Conservation (phyloP, 2,329 filamentous ascomycete species). For the Leptodontidium sp. region DNA sequence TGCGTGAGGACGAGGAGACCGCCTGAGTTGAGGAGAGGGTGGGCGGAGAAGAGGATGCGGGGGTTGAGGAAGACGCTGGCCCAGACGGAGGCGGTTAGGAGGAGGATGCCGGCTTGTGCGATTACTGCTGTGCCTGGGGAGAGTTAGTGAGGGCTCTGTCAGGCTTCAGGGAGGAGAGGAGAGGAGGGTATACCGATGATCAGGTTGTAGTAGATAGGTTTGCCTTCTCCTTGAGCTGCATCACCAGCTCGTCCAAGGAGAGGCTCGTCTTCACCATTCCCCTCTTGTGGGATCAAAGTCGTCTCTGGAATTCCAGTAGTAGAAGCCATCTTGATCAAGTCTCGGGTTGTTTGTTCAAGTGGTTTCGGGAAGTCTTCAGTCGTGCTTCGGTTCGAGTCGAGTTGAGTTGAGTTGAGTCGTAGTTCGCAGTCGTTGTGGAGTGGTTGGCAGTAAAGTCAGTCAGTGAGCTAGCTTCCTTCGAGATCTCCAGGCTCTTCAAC, state of each 20-base stretch:
- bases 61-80: constrained; percentile 72
- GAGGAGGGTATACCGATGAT: constrained; percentile 67
- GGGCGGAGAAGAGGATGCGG: constrained; percentile 85
- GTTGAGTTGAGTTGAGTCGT: not conserved
- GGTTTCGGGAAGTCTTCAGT: not conserved
- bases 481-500: not conserved
- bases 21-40: constrained; percentile 76
- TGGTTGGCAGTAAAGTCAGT: not conserved
- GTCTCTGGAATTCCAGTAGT: constrained; percentile 70
- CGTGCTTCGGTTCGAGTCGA: not conserved
- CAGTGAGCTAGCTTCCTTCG: no score
- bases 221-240: constrained; percentile 71
- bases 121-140: constrained; percentile 78
- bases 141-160: constrained; percentile 27
- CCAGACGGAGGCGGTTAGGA: constrained; percentile 82
- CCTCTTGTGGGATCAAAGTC: constrained; percentile 48
- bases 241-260: constrained; percentile 76
- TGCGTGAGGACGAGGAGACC: constrained; percentile 80
- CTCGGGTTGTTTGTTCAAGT: not conserved
- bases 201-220: constrained; percentile 74
- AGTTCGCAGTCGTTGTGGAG: not conserved
- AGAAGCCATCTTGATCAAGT: constrained; percentile 66
- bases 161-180: not conserved
- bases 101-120: constrained; percentile 79
- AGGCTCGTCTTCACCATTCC: constrained; percentile 67